Percentiles rank a stretch among this genome's conserved stretches.
phyloP scores from a whole-genome alignment of 2,329 filamentous ascomycete species.

The Colletotrichum sp. region DNA sequence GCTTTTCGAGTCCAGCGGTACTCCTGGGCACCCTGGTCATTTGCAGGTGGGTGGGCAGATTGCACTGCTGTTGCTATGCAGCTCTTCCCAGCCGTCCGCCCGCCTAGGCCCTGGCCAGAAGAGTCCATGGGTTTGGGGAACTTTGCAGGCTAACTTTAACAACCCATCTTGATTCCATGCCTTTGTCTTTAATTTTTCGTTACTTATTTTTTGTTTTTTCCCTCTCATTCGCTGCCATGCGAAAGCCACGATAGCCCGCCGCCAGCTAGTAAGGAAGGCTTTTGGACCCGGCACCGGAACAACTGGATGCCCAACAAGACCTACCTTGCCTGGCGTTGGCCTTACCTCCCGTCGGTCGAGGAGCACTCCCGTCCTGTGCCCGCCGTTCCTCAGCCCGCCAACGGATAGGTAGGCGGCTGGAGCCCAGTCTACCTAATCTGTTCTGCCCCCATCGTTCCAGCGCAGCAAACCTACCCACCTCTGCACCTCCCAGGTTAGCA shows the following conservation, averaged over 20 bases:
- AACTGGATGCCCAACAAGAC: not conserved
- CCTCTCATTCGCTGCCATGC: not conserved
- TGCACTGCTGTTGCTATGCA: not conserved
- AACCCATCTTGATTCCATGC: not conserved
- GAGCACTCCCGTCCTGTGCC: not conserved
- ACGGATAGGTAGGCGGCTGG: not conserved
- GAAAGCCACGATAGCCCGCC: not conserved
- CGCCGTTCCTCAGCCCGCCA: not conserved
- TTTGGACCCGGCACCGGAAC: not conserved
- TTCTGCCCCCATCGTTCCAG: not conserved
- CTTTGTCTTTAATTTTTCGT: not conserved
- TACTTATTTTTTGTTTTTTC: not conserved
- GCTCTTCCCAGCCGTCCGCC: not conserved
- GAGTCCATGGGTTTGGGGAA: constrained; percentile 10
- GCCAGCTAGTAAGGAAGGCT: too few species aligned
- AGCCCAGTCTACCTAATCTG: too few species aligned
- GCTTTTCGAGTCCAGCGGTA: not conserved
- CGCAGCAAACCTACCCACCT: not conserved
- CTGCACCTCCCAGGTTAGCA: not conserved
- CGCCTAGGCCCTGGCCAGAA: constrained; percentile 1
- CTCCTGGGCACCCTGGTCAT: not conserved
- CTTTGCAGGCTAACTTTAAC: constrained; percentile 1
- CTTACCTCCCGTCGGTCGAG: too few species aligned
- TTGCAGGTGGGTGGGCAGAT: not conserved
- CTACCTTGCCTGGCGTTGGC: too few species aligned